phyloP scores from a whole-genome alignment of 1,284 basidiomycete genomes.

The Coniophora puteana region DNA sequence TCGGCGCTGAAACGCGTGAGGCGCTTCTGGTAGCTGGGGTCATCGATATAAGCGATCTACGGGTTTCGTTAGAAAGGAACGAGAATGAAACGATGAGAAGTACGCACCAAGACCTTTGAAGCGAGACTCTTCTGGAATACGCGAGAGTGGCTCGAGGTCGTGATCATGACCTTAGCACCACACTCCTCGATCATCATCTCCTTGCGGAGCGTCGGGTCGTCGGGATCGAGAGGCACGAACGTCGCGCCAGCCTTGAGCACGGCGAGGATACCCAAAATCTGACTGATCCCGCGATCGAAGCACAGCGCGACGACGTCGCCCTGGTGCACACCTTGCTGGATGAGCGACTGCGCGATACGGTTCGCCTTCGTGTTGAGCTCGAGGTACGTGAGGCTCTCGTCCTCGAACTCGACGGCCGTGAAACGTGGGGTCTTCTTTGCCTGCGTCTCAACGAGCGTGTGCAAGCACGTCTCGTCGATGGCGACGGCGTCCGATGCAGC shows the following conservation, averaged over 20 bases:
- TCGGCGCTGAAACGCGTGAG: conserved; percentile 8
- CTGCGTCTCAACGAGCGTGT: conserved; percentile 22
- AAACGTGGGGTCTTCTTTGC: conserved; percentile 15
- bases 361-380: conserved; percentile 23
- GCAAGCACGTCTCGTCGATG: conserved; percentile 18
- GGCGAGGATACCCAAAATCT: conserved; percentile 27
- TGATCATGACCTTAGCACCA: conserved; percentile 22
- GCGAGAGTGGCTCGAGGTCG: conserved; percentile 20
- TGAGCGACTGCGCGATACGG: conserved; percentile 21
- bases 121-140: conserved; percentile 10
- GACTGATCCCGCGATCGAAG: conserved; percentile 24
- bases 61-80: not conserved
- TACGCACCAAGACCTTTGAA: conserved; percentile 20
- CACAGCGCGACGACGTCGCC: conserved; percentile 27
- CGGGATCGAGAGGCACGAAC: conserved; percentile 28
- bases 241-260: conserved; percentile 29
- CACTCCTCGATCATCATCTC: conserved; percentile 25
- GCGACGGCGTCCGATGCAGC: conserved; percentile 15
- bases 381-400: conserved; percentile 20
- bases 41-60: conserved; percentile 23
- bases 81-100: not conserved
- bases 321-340: conserved; percentile 18
- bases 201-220: conserved; percentile 27
- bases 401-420: conserved; percentile 23
- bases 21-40: conserved; percentile 21